phyloP scores from a whole-genome alignment of 2,329 filamentous ascomycete species.

The Beauveria bassiana region DNA sequence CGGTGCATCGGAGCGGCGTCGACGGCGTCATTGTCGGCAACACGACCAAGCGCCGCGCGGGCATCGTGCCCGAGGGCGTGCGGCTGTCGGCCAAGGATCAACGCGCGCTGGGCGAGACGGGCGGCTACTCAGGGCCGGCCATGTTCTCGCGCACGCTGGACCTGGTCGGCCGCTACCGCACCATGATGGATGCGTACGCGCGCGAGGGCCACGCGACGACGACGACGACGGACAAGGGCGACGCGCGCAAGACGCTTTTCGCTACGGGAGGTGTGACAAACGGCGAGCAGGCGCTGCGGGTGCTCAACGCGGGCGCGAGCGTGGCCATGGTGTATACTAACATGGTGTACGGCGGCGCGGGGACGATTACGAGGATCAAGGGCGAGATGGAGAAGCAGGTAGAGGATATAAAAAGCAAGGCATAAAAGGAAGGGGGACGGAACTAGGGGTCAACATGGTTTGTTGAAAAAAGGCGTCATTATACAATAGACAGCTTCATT shows the following conservation, averaged over 20 bases:
- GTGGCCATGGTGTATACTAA: constrained; percentile 89
- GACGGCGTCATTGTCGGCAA: constrained; percentile 97
- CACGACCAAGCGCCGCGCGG: constrained; percentile 78
- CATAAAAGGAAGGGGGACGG: background rate
- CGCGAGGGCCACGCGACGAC: constrained; percentile 23
- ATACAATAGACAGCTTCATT: constrained; percentile 2
- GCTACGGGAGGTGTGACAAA: constrained; percentile 89
- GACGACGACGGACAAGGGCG: constrained; percentile 23
- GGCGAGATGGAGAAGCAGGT: constrained; percentile 46
- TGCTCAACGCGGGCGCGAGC: constrained; percentile 82
- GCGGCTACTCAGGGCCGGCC: constrained; percentile 85
- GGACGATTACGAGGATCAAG: constrained; percentile 59
- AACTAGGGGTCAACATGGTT: background rate
- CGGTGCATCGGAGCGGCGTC: constrained; percentile 75
- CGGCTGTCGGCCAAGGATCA: constrained; percentile 59
- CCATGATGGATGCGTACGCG: constrained; percentile 49
- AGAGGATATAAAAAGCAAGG: constrained; percentile 9
- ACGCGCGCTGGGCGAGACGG: constrained; percentile 62
- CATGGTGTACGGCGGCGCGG: constrained; percentile 55
- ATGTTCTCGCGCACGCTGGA: constrained; percentile 74
- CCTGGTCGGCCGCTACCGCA: constrained; percentile 73
- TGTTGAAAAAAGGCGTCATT: background rate
- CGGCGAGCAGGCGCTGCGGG: constrained; percentile 72
- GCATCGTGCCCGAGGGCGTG: constrained; percentile 60
- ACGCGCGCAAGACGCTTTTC: constrained; percentile 71